Evolutionary conservation across 495 filamentous ascomycete genomes (phyloP).

Genomic region (Filosporella fistucella): DNA sequence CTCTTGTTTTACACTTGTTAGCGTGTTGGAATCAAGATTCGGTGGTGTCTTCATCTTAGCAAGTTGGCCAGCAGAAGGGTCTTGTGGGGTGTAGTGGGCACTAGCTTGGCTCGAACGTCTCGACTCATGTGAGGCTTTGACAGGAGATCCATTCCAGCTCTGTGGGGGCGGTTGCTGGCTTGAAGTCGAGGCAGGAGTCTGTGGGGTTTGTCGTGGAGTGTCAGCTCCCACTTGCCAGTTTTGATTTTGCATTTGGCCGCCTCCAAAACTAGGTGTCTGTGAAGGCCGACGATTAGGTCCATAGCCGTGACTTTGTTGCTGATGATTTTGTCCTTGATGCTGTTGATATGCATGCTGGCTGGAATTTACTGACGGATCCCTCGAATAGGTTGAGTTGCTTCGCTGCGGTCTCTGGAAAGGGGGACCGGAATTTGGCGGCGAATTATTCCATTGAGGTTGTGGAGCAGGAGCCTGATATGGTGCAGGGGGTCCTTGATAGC

Average conservation of each 20-base stretch:
- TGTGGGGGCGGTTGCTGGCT: neutral
- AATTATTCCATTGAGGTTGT: conserved; percentile 13
- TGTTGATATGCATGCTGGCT: no score
- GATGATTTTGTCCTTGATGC: conserved; percentile 5
- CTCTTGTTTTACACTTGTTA: neutral
- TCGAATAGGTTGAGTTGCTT: conserved; percentile 3
- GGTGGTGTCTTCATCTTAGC: no score
- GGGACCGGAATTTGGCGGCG: neutral
- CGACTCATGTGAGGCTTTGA: neutral
- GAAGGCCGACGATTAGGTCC: no score
- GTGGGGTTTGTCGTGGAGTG: no score
- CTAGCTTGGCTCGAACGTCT: neutral
- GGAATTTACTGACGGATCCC: conserved; percentile 7
- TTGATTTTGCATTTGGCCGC: no score
- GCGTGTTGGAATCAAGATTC: neutral
- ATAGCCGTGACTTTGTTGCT: conserved; percentile 2
- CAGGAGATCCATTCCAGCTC: neutral
- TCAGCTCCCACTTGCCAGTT: no score
- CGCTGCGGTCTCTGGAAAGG: conserved; percentile 6
- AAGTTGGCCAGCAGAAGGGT: no score
- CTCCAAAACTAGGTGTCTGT: no score
- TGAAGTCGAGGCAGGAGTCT: neutral
- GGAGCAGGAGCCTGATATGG: conserved; percentile 4
- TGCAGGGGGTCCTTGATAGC: conserved; percentile 4
- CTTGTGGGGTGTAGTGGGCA: neutral